Percentiles rank a stretch among this genome's conserved stretches.
Evolutionary conservation across 805 yeast species (phyloP).

Genomic region (Metschnikowia baotianmanensis): DNA sequence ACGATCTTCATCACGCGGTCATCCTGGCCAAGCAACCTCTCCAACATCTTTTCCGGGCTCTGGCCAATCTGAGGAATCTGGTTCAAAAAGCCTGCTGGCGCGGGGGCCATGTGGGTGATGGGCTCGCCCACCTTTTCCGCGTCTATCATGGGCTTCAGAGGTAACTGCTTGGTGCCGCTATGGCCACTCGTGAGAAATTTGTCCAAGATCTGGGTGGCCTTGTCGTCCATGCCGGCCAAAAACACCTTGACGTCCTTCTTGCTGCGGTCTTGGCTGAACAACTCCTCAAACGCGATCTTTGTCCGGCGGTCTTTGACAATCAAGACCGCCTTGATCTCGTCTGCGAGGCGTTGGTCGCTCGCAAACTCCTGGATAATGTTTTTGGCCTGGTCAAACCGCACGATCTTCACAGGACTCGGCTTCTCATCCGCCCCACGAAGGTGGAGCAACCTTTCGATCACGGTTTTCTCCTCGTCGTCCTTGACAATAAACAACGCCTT

Average conservation of each 20-base stretch:
- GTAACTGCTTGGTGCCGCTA: too few relatives aligned
- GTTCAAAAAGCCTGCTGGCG: too few relatives aligned
- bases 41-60: too few relatives aligned
- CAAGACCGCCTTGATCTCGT: slow-evolving; percentile 5
- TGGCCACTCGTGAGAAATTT: too few relatives aligned
- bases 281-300: not conserved
- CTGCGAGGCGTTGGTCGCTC: not conserved
- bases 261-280: not conserved
- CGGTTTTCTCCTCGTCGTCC: not conserved
- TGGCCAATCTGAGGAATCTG: too few relatives aligned
- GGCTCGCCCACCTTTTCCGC: too few relatives aligned
- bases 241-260: not conserved
- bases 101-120: too few relatives aligned
- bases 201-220: not conserved
- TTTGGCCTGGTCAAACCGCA: not conserved
- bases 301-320: slow-evolving; percentile 1
- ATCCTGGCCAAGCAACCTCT: not conserved
- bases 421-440: not conserved
- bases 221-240: slow-evolving; percentile 1
- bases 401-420: not conserved
- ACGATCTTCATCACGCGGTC: not conserved
- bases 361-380: not conserved
- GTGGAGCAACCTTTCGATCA: not conserved
- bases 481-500: not conserved
- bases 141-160: too few relatives aligned